Evolutionary conservation across 2,329 filamentous ascomycete species (phyloP), one percentile per base, ranked within the genome.

Genomic region (Lachnum nothofagi): DNA sequence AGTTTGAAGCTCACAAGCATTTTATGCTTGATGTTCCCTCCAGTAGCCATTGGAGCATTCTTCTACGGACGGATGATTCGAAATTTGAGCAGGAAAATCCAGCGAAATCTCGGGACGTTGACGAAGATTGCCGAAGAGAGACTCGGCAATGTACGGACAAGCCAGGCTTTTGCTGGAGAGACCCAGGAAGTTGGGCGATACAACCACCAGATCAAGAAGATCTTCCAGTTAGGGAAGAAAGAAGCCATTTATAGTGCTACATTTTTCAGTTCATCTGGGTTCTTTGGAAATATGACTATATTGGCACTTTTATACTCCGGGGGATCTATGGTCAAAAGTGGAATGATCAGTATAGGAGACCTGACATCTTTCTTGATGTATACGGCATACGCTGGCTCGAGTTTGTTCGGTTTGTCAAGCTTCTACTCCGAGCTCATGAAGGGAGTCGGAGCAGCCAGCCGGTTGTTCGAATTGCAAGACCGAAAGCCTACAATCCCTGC

Each of bases 401-500:
- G 88, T 68, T 79, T 98, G 55, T 95, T 97, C 60, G 93, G 93
- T 3, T 75, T 98, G 1, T 95, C 90, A 3, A 89, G 88, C 48
- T 98, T 98, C 71, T 98, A 96, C 69, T 95, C 91, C 0, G 93
- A 98, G 66, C 77, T 98, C 53, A 98, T 98, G 93, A 98, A 98
- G 69, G 94, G 94, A 35, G 91, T 95, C 3, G 93, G 94, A 62
- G 93, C 93, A 35, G 93, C 93, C n/a, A 95, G 86, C 63, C 86
- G 93, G 52, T 76, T 98, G 1, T 98, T 98, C 63, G 93, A 98
- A 65, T 78, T 98, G 5, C 91, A 97, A 66, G 93, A 98, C 67
- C 84, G 93, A 54, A 75, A 88, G 50, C 87, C 91, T 0, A 85
- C 83, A 2, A 94, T 97, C 53, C 85, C 85, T n/a, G 82, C 91